Evolutionary conservation across 208 protist genomes (phyloP).

Genomic region (Crithidia sp.): DNA sequence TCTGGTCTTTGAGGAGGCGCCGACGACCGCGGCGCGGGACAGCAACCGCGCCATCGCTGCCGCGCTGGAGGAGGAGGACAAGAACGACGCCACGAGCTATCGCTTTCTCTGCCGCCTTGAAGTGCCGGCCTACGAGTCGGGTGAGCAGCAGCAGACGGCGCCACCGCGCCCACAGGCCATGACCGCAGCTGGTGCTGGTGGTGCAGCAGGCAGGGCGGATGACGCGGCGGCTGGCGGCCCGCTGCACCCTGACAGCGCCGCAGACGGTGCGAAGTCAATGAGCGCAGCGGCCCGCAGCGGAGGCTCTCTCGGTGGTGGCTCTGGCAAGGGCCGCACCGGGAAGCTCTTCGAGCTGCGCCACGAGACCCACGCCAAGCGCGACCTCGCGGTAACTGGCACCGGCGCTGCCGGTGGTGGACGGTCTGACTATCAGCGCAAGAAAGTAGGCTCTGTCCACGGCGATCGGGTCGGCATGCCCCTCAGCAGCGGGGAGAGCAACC

Average conservation of each 20-base stretch:
- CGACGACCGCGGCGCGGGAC: not conserved
- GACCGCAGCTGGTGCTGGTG: not conserved
- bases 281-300: no score
- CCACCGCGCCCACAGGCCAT: not conserved
- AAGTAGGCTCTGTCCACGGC: not conserved
- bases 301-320: not conserved
- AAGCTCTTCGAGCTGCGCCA: constrained; percentile 22
- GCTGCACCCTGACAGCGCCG: not conserved
- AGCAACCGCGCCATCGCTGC: not conserved
- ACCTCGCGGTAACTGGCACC: not conserved
- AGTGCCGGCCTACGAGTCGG: constrained; percentile 24
- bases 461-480: not conserved
- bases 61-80: not conserved
- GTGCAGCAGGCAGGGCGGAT: not conserved
- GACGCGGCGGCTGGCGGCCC: no score
- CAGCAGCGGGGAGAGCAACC: not conserved
- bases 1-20: constrained; percentile 67
- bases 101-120: constrained; percentile 30
- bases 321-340: constrained; percentile 8
- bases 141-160: constrained; percentile 8
- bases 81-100: constrained; percentile 14
- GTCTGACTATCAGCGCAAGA: not conserved
- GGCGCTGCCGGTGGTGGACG: not conserved
- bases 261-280: not conserved
- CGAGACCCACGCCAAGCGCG: not conserved